These are phyloP conservation scores for Akanthomyces uredinophilus DNA, from an alignment of 2,329 filamentous ascomycete genomes.

Conservation along the genomic window DNA sequence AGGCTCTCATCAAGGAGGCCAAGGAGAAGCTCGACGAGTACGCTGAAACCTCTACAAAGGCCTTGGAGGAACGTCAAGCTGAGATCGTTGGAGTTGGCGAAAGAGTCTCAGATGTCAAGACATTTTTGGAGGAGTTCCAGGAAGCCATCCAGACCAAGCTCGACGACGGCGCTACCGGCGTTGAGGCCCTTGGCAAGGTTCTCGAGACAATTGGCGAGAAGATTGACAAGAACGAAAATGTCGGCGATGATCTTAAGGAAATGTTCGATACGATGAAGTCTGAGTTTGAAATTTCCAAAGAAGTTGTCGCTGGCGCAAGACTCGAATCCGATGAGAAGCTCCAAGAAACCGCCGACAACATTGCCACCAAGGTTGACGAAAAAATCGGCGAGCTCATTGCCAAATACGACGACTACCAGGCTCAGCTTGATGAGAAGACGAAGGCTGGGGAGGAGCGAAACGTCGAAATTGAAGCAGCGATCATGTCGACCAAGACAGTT, in stretches of 20 bases:
- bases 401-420: slow-evolving; percentile 85
- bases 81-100: slow-evolving; percentile 77
- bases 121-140: slow-evolving; percentile 72
- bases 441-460: slow-evolving; percentile 70
- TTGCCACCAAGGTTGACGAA: slow-evolving; percentile 55
- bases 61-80: slow-evolving; percentile 76
- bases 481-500: slow-evolving; percentile 70
- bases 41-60: slow-evolving; percentile 68
- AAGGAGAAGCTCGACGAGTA: slow-evolving; percentile 63
- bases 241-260: slow-evolving; percentile 62
- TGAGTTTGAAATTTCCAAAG: slow-evolving; percentile 83
- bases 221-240: slow-evolving; percentile 50
- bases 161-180: slow-evolving; percentile 64
- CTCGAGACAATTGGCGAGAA: slow-evolving; percentile 63
- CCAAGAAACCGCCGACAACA: slow-evolving; percentile 48
- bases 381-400: slow-evolving; percentile 70
- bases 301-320: slow-evolving; percentile 72
- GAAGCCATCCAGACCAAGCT: slow-evolving; percentile 71
- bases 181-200: slow-evolving; percentile 68
- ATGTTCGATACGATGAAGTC: slow-evolving; percentile 70
- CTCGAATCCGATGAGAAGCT: slow-evolving; percentile 80
- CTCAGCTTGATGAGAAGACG: slow-evolving; percentile 66
- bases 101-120: slow-evolving; percentile 73
- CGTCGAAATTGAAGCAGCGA: slow-evolving; percentile 64
- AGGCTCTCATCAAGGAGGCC: slow-evolving; percentile 64